Conservation (phyloP, 2,329 filamentous ascomycete genomes). For the Claviceps maximensis region DNA sequence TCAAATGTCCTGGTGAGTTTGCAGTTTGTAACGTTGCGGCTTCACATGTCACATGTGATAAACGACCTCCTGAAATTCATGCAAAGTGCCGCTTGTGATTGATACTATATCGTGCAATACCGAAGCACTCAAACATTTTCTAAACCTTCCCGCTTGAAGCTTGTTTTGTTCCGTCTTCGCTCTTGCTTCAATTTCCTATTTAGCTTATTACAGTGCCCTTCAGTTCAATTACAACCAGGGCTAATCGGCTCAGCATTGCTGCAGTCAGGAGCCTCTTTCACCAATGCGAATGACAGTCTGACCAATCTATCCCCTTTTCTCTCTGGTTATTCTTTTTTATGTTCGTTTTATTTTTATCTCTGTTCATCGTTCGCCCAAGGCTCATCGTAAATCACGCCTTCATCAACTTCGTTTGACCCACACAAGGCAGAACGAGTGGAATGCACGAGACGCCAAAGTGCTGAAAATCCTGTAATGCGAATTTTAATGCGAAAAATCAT, state of each 20-base stretch:
- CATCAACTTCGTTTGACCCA: constrained; percentile 12
- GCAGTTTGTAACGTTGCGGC: too few species aligned
- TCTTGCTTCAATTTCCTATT: neutral
- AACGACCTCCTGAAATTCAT: neutral
- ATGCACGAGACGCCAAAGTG: neutral
- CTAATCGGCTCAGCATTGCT: neutral
- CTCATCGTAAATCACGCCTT: constrained; percentile 4
- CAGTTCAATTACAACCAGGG: neutral
- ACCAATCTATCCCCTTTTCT: constrained; percentile 13
- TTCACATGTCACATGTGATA: neutral
- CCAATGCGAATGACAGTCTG: neutral
- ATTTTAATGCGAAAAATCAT: constrained; percentile 1
- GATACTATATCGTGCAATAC: constrained; percentile 2
- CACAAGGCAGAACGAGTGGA: constrained; percentile 1
- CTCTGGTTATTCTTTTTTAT: neutral
- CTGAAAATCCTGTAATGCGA: neutral
- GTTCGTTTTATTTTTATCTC: constrained; percentile 12
- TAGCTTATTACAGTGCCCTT: constrained; percentile 1
- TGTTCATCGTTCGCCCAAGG: constrained; percentile 7
- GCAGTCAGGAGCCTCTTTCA: neutral
- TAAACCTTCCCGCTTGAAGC: constrained; percentile 1
- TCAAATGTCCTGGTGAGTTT: too few species aligned
- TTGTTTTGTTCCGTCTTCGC: neutral
- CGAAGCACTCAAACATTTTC: constrained; percentile 2
- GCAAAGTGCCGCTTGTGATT: neutral